phyloP scores from a whole-genome alignment of 2,329 filamentous ascomycete genomes.

The Hymenoscyphus scutula region DNA sequence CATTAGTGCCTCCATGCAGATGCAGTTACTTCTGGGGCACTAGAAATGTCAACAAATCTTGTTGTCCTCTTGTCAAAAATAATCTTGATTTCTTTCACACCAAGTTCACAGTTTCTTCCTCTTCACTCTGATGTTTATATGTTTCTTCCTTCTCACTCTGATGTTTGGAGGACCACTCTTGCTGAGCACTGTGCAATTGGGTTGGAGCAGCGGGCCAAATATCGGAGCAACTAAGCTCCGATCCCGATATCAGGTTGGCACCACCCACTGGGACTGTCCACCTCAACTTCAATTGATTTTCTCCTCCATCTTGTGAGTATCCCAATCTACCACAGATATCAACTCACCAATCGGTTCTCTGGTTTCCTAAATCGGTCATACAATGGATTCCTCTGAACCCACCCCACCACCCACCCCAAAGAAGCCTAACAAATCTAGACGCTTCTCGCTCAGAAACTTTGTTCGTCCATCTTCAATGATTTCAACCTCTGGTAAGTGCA shows the following conservation, averaged over 20 bases:
- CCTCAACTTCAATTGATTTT: not conserved
- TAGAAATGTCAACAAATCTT: not conserved
- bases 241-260: not conserved
- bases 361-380: too few species aligned
- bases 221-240: not conserved
- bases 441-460: too few species aligned
- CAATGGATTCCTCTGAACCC: not conserved
- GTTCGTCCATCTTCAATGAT: too few species aligned
- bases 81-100: not conserved
- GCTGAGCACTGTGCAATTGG: not conserved
- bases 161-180: not conserved
- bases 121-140: not conserved
- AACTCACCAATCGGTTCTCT: too few species aligned
- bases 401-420: not conserved
- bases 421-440: too few species aligned
- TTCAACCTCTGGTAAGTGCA: too few species aligned
- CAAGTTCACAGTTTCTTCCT: not conserved
- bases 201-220: not conserved
- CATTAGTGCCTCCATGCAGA: slow-evolving; percentile 2
- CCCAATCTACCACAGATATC: not conserved
- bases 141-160: not conserved
- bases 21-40: not conserved
- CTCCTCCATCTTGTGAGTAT: slow-evolving; percentile 2
- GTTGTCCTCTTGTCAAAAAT: not conserved
- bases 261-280: not conserved